Conservation (phyloP, 225 moss, liverwort and hornwort genomes). For the Pseudoscleropodium purum region DNA sequence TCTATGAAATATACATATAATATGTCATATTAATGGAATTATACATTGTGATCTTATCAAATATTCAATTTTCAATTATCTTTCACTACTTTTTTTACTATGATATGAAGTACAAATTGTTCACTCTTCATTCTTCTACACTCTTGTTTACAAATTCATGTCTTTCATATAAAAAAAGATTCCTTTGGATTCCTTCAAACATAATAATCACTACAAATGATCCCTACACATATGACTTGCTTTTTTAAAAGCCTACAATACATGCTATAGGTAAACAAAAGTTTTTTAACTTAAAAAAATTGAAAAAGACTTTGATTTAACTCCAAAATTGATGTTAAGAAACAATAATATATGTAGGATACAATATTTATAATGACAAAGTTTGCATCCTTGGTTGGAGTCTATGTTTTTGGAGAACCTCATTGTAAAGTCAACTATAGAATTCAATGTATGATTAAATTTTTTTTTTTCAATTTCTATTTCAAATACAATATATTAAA, state of each 20-base stretch:
- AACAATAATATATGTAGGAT: too few relatives aligned
- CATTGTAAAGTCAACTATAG: not conserved
- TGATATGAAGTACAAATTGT: not conserved
- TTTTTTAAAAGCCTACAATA: too few relatives aligned
- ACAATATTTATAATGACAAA: not conserved
- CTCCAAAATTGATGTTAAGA: fast-evolving
- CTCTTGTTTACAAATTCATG: not conserved
- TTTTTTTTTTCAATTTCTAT: not conserved
- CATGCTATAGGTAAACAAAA: fast-evolving
- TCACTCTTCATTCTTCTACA: not conserved
- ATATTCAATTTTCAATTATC: not conserved
- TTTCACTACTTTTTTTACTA: not conserved
- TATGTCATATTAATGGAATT: not conserved
- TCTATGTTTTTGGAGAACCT: not conserved
- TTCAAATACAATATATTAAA: not conserved
- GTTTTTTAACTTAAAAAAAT: not conserved
- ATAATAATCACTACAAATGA: not conserved
- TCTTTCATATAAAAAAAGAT: not conserved
- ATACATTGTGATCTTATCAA: not conserved
- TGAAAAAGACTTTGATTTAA: not conserved
- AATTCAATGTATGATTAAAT: not conserved
- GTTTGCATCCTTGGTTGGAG: not conserved
- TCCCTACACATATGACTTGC: fast-evolving
- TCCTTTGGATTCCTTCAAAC: not conserved
- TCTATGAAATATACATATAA: not conserved